Evolutionary conservation across 1,284 basidiomycete species (phyloP), one percentile per base, ranked within the genome.

Genomic region (Malassezia sympodialis): DNA sequence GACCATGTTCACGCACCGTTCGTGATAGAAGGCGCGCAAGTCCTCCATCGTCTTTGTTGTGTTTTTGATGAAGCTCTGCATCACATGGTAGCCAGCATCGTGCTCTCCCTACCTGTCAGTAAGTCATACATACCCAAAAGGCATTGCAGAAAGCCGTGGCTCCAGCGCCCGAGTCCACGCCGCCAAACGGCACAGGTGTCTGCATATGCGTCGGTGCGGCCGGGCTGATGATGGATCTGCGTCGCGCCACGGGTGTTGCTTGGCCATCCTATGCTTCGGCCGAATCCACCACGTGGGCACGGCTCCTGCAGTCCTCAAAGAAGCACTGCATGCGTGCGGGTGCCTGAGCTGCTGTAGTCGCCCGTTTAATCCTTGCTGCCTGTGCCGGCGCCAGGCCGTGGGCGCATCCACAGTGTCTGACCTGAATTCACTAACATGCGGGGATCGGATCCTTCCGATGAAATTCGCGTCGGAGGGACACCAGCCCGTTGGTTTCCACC

Each of bases 21-120:
- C 90, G 73, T 88, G 90, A 86, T 88, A 90, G 70, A 86, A 89
- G 37, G 78, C 81, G 62, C 81, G 81, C 47, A 96, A 73, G 67
- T 96, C 93, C 41, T 96, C 91, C 74, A 89, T 82, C 1, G 90
- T 90, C 67, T 87, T 81, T n/a, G 80, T 77, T 4, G 87, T 87
- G 3, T 85, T 86, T 39, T 88, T 82, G 82, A 94, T 86, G 56
- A 90, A 81, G 8, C 85, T 84, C 76, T 90, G 86, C 43, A 98
- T 78, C 44, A 90, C 87, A 66, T 94, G 89, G 61, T 88, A 90
- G 21, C 91, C 91, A 26, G 81, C 83, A 77, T 94, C 90, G 39
- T 65, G 64, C 6, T 63, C 61, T 28, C 66, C 68, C 51, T 67
- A 27, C 15, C 17, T 26, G 21, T 51, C 3, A 51, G 41, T 53